Evolutionary conservation across 2,329 filamentous ascomycete species (phyloP), one percentile per base, ranked within the genome.

Genomic region (Colletotrichum viniferum): DNA sequence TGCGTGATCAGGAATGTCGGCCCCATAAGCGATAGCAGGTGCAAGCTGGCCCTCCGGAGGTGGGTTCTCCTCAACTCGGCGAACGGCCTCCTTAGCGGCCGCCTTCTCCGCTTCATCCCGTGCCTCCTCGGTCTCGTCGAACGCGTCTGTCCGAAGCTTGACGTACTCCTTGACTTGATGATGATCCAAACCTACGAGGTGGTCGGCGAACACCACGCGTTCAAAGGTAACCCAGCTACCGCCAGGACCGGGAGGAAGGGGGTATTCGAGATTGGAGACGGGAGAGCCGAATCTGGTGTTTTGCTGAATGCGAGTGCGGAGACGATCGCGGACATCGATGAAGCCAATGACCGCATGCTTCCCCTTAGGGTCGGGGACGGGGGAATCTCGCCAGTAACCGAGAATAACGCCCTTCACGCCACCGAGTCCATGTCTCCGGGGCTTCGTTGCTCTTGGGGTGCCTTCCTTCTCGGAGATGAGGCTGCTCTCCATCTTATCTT

Each of bases 141-240:
- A 78, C 2, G 74, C 73, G 3, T 88, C 87, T 2, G 84, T 81
- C 7, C 90, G 87, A 30, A 92, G 82, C 77, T 90, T 90, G 65
- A 92, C 90, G 73, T 91, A 93, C 79, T 93, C 91, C 78, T 93
- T 93, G 36, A 93, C 82, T 36, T 91, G 87, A 32, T 88, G 86
- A 63, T 92, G 88, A 67, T 90, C 88, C 6, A 92, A 83, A 4
- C 87, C 87, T 16, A 90, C 84, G 0, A 93, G 87, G 73, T 92
- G 90, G 9, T 87, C 81, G 4, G 89, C 88, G 78, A 93, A 92
- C 26, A 91, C 87, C 34, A 92, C 87, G 24, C 89, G 86, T 73
- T 92, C 89, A 78, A 92, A 92, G 0, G 90, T 92, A 28, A 92
- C 90, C 91, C 91, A 93, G 80, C 90, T 92, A 69, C 90, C 91